Evolutionary conservation across 257 asterid species (phyloP).

Genomic region (Pogostemon cablin): DNA sequence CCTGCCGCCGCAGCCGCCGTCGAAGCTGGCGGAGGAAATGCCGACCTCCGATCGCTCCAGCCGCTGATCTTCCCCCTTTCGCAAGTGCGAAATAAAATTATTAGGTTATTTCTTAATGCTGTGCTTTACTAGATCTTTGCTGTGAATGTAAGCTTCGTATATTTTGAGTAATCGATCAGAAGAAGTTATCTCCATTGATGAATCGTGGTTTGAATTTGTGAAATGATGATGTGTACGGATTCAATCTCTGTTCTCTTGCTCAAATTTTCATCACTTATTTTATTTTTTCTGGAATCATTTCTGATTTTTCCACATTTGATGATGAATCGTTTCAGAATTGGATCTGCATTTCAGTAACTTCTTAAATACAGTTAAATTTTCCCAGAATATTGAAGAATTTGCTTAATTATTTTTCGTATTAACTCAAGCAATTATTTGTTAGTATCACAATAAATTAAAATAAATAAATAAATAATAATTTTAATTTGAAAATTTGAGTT

Average conservation of each 20-base stretch:
- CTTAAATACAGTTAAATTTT: background rate
- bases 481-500: background rate
- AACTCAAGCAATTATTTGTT: background rate
- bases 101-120: conserved; percentile 27
- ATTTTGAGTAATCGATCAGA: conserved; percentile 27
- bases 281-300: background rate
- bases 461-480: background rate
- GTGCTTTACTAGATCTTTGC: conserved; percentile 32
- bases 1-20: conserved; percentile 53
- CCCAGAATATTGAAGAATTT: too few species aligned
- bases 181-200: background rate
- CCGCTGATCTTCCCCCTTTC: conserved; percentile 25
- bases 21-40: conserved; percentile 51
- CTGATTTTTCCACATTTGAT: background rate
- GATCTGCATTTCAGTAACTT: conserved; percentile 24
- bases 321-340: conserved; percentile 7
- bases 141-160: conserved; percentile 29
- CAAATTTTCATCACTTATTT: background rate
- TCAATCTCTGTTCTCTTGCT: background rate
- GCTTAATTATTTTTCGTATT: background rate
- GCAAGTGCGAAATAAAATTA: conserved; percentile 37
- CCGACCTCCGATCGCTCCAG: conserved; percentile 32
- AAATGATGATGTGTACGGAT: conserved; percentile 14
- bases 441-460: background rate
- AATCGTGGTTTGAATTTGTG: conserved; percentile 16